A percentile compares a stretch with the other conserved stretches of the same genome.
These are phyloP conservation scores for Silene latifolia DNA, from an alignment of 148 eudicot genomes.

Conservation along the genomic window DNA sequence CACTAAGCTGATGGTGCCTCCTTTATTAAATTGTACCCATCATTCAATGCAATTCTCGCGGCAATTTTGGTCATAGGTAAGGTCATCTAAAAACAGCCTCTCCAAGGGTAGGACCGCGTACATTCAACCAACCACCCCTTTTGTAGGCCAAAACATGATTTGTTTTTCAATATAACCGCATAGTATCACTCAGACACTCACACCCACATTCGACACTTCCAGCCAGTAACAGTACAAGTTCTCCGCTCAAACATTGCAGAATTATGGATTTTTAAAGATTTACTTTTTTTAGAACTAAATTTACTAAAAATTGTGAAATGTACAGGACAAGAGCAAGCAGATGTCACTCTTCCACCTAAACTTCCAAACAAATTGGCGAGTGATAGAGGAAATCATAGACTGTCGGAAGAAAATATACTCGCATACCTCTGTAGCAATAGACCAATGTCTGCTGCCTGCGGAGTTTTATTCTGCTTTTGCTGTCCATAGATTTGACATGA, in stretches of 20 bases:
- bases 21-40: no score
- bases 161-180: background rate
- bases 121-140: no score
- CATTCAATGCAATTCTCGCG: no score
- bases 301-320: background rate
- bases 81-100: no score
- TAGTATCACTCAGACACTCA: background rate
- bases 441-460: conserved; percentile 91
- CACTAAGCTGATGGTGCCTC: no score
- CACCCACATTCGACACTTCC: background rate
- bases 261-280: background rate
- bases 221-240: background rate
- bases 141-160: no score
- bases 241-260: background rate
- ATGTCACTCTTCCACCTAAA: conserved; percentile 35
- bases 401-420: background rate
- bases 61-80: no score
- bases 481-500: conserved; percentile 99
- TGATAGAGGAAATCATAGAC: background rate
- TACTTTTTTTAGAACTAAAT: no score
- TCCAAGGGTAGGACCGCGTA: no score
- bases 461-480: conserved; percentile 75
- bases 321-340: background rate
- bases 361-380: background rate
- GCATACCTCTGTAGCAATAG: conserved; percentile 73